phyloP scores from a whole-genome alignment of 139 green algal genomes.

The Coelastrella sp. region DNA sequence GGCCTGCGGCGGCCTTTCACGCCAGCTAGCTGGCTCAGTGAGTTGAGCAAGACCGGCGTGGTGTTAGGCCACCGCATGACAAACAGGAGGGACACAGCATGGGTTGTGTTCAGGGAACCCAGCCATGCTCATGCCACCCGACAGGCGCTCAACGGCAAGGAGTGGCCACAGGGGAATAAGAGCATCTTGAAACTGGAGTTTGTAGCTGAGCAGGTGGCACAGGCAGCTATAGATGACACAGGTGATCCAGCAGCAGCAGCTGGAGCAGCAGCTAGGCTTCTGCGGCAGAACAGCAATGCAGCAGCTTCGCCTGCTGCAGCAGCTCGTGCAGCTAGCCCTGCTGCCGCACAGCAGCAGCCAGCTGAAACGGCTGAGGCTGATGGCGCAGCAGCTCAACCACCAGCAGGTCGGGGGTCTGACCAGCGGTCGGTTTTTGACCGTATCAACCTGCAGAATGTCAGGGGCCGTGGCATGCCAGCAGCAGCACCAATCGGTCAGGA shows the following conservation, averaged over 20 bases:
- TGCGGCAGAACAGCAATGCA: neutral
- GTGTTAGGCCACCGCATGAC: constrained; percentile 8
- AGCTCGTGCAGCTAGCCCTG: neutral
- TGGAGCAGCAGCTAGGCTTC: neutral
- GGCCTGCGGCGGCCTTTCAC: constrained; percentile 35
- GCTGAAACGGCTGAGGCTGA: constrained; percentile 4
- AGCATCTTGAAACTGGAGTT: constrained; percentile 12
- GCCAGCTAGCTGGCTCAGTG: neutral
- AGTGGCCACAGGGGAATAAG: constrained; percentile 45
- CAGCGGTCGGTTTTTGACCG: neutral
- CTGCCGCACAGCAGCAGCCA: neutral
- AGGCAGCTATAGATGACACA: constrained; percentile 21
- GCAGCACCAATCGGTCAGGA: neutral
- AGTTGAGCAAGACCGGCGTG: constrained; percentile 16
- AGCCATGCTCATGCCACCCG: constrained; percentile 27
- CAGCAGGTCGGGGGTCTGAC: neutral
- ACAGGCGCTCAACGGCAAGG: constrained; percentile 10
- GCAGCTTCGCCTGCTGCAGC: neutral
- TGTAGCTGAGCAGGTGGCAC: constrained; percentile 14
- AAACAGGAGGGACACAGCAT: constrained; percentile 13
- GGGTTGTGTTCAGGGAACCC: constrained; percentile 22
- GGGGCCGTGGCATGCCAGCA: neutral
- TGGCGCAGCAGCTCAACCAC: neutral
- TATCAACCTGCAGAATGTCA: neutral
- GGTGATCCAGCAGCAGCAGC: neutral